Base-by-base conservation (phyloP, 2,329 filamentous ascomycete genomes). In the Phyllosticta citribraziliensis region DNA sequence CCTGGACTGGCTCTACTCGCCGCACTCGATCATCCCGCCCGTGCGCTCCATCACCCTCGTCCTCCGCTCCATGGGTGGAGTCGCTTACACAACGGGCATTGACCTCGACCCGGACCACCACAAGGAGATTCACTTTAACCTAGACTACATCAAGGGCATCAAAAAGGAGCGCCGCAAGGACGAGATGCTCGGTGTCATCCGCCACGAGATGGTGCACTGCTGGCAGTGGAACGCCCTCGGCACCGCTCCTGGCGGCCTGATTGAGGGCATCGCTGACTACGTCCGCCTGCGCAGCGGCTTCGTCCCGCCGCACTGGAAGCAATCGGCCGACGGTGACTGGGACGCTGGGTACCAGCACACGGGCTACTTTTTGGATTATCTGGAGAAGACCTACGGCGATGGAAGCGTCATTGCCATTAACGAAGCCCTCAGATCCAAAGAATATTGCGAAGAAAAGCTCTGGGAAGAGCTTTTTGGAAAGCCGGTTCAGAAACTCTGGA, bases 171-270 rank as follows among this genome's bases (percentile, higher is more conserved):
- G 73, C 14, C 67, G 63, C 47, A 74, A 68, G 64, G 74, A 80
- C 50, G 91, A 97, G 76, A 84, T 97, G 63, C 76, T 83, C 19
- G 94, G 94, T 51, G 91, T 97, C 0, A 74, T 97, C 20, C 88
- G 88, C 1, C 93, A 97, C 72, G 93, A 97, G 75, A 86, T 97
- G 64, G 93, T 97, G 14, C 94, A 97, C 76, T 97, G 91, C 75
- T 95, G 88, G 76, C 93, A 97, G 74, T 88, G 89, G 74, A 87
- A 90, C 67, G 88, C 80, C 1, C 77, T 73, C 10, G 78, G 77
- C 0, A 76, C 74, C 4, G 76, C 84, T 52, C 73, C 76, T 2
- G 87, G 87, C 0, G 94, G 94, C 0, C 74, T 97, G 55, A 87
- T 96, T 61, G 93, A 97, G 74, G 93, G 93, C 0, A 84, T 97